phyloP scores from a whole-genome alignment of 2,329 filamentous ascomycete genomes.

The Colletotrichum euphorbiae region DNA sequence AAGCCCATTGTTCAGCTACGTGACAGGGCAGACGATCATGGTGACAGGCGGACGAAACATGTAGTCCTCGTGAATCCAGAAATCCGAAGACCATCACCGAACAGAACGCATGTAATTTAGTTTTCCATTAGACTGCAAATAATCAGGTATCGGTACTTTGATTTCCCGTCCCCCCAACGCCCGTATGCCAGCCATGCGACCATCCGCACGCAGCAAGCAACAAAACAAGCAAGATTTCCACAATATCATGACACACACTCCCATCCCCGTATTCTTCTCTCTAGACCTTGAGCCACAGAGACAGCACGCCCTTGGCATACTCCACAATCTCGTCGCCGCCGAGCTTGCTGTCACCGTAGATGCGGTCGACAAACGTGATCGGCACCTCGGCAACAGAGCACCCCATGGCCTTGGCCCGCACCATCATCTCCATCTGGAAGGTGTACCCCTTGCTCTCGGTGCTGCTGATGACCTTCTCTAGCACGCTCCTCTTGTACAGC shows the following conservation, averaged over 20 bases:
- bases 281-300: conserved; percentile 81
- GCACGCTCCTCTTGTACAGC: conserved; percentile 89
- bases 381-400: conserved; percentile 95
- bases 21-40: conserved; percentile 87
- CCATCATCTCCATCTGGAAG: conserved; percentile 99
- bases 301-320: conserved; percentile 88
- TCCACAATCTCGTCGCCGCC: conserved; percentile 96
- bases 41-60: conserved; percentile 82
- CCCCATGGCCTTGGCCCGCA: conserved; percentile 95
- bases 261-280: background rate
- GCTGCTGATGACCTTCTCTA: conserved; percentile 89
- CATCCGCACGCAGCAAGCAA: conserved; percentile 14
- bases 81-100: background rate
- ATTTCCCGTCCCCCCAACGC: conserved; percentile 38
- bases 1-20: conserved; percentile 86
- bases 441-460: conserved; percentile 98
- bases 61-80: conserved; percentile 47
- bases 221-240: background rate
- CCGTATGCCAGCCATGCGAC: conserved; percentile 26
- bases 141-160: conserved; percentile 39
- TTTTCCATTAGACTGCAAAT: conserved; percentile 25
- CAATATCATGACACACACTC: conserved; percentile 18
- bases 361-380: conserved; percentile 93
- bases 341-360: conserved; percentile 96
- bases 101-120: background rate